Evolutionary conservation across 257 asterid species (phyloP), one percentile per base, ranked within the genome.

Genomic region (Ilex asprella): DNA sequence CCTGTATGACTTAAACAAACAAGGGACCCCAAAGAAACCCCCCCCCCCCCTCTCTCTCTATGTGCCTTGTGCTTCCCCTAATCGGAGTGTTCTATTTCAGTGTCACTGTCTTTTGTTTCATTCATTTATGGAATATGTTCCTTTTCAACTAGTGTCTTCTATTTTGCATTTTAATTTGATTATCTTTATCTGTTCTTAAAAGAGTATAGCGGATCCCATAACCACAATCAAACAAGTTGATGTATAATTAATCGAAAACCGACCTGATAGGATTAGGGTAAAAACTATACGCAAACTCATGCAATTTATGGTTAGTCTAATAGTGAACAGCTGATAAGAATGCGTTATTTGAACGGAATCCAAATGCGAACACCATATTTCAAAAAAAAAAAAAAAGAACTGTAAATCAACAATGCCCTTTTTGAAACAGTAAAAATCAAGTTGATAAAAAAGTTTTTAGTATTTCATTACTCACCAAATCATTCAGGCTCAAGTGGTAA

Each of bases 31-130:
- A 47, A 56, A 65, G 60, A 61, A 69, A 52, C 56, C 57, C 50
- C 29, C 30, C 41, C 76, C 58, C 70, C 43, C 61, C 39, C 55
- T 62, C 65, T 30, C 47, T 74, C 59, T 68, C 61, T 67, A 1
- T 21, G 27, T 21, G 27, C 27, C 27, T 21, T 21, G 27, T 21
- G 27, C 27, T 21, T 21, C 55, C 41, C 60, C 54, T 27, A 46
- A 57, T 73, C 68, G 64, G 62, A 65, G 71, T 46, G 75, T 69
- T 74, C 75, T 65, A 73, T 69, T 61, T 73, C 62, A 63, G 39
- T 49, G 71, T 62, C 80, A 67, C 74, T 58, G 60, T 67, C 66
- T 57, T 66, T 73, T 75, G 73, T 70, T 75, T 73, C 70, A 65
- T 74, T 70, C 70, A 63, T 30, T 55, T 54, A 62, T 58, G 56